Evolutionary conservation across 148 eudicot genomes (phyloP).

Genomic region (Rhododendron simsii): DNA sequence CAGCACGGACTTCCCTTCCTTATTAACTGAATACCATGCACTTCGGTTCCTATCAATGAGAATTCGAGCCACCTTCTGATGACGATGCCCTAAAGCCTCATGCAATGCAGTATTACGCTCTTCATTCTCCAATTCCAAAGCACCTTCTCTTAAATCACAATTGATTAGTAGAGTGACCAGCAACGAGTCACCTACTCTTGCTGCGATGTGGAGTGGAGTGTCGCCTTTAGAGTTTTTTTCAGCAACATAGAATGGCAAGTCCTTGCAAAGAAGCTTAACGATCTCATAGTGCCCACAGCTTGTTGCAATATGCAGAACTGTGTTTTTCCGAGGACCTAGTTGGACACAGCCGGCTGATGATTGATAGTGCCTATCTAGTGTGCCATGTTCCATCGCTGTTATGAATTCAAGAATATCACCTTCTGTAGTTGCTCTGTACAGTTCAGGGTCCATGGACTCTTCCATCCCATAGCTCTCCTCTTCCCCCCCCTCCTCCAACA

Average conservation of each 20-base stretch:
- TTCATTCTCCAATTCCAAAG: constrained; percentile 12
- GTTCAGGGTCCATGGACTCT: constrained; percentile 21
- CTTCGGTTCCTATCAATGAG: background rate
- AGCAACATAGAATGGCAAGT: constrained; percentile 17
- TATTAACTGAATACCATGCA: constrained; percentile 18
- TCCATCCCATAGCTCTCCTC: constrained; percentile 16
- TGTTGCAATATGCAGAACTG: constrained; percentile 26
- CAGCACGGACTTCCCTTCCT: constrained; percentile 25
- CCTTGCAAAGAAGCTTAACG: constrained; percentile 19
- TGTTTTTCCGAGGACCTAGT: constrained; percentile 23
- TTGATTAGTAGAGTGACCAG: background rate
- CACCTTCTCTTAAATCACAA: constrained; percentile 10
- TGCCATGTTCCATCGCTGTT: constrained; percentile 12
- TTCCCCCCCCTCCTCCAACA: constrained; percentile 16
- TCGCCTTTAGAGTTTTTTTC: constrained; percentile 25
- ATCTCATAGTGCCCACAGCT: constrained; percentile 17
- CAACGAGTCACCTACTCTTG: constrained; percentile 18
- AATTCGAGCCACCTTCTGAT: constrained; percentile 13
- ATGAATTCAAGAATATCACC: constrained; percentile 24
- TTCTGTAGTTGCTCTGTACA: constrained; percentile 21
- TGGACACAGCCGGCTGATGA: constrained; percentile 19
- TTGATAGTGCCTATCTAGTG: background rate
- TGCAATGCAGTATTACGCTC: constrained; percentile 28
- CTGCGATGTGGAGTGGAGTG: constrained; percentile 27
- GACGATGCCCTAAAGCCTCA: constrained; percentile 19